Conservation (phyloP, 78 protist genomes). For the Planoprotostelium fungivorum region DNA sequence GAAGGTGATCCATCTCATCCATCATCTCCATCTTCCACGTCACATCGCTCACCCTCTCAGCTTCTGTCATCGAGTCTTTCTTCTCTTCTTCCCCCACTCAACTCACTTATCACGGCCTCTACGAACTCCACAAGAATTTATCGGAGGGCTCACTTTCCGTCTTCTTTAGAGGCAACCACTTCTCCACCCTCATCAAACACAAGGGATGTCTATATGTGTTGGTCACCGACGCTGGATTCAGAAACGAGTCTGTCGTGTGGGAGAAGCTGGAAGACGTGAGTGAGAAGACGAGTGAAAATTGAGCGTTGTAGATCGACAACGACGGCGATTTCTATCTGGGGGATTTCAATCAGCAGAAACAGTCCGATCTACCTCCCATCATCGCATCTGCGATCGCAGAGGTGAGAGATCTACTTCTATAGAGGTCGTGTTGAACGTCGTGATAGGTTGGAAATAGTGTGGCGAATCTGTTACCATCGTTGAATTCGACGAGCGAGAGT, state of each 20-base stretch:
- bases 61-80: not conserved
- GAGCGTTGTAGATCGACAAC: not conserved
- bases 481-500: too few relatives aligned
- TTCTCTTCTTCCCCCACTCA: conserved; percentile 11
- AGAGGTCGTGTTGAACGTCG: not conserved
- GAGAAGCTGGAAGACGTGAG: conserved; percentile 32
- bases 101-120: conserved; percentile 48
- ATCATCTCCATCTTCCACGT: too few relatives aligned
- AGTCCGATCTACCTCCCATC: not conserved
- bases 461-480: not conserved
- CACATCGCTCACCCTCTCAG: too few relatives aligned
- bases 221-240: conserved; percentile 60
- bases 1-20: too few relatives aligned
- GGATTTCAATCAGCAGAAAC: not conserved
- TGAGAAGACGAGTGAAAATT: not conserved
- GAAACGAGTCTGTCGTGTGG: conserved; percentile 53
- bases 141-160: conserved; percentile 30
- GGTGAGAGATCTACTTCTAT: not conserved
- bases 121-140: conserved; percentile 33
- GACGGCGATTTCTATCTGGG: not conserved
- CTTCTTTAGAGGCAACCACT: conserved; percentile 71
- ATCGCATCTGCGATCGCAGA: not conserved
- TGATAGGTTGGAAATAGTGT: not conserved
- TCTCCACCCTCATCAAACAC: conserved; percentile 42
- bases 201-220: conserved; percentile 20